phyloP scores from a whole-genome alignment of 345 rosid genomes.

The Dipteronia dyeriana region DNA sequence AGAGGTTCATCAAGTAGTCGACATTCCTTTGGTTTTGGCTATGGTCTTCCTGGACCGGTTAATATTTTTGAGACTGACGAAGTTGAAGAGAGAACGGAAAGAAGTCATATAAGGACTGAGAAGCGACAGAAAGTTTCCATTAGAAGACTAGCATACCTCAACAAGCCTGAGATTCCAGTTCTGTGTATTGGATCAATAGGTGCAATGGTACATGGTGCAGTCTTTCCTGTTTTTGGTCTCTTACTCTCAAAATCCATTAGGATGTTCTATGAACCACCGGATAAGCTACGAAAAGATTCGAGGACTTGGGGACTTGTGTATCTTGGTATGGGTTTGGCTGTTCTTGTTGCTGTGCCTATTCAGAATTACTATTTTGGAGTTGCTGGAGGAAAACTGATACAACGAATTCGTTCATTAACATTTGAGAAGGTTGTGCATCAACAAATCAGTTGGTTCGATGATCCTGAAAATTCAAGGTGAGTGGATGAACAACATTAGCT shows the following conservation, averaged over 20 bases:
- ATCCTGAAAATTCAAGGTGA: slow-evolving; percentile 69
- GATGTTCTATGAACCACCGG: slow-evolving; percentile 58
- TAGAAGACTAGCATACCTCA: slow-evolving; percentile 58
- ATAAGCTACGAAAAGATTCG: slow-evolving; percentile 52
- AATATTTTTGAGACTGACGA: slow-evolving; percentile 27
- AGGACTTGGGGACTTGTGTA: slow-evolving; percentile 56
- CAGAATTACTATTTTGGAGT: slow-evolving; percentile 76
- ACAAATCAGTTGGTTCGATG: slow-evolving; percentile 88
- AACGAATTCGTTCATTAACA: slow-evolving; percentile 62
- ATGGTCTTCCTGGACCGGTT: slow-evolving; percentile 35
- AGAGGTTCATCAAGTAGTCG: slow-evolving; percentile 47
- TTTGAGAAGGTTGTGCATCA: slow-evolving; percentile 83
- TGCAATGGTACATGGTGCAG: slow-evolving; percentile 59
- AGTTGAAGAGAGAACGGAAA: slow-evolving; percentile 8
- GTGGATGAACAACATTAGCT: background rate
- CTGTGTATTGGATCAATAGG: slow-evolving; percentile 58
- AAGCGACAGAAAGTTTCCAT: slow-evolving; percentile 53
- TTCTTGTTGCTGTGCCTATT: slow-evolving; percentile 42
- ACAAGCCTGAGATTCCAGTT: slow-evolving; percentile 71
- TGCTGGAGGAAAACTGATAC: slow-evolving; percentile 80
- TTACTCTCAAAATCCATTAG: slow-evolving; percentile 64
- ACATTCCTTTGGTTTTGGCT: slow-evolving; percentile 40
- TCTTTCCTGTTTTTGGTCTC: slow-evolving; percentile 77
- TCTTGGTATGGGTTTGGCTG: slow-evolving; percentile 38
- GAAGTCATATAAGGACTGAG: slow-evolving; percentile 2